Evolutionary conservation across 176 grass and related monocot species (phyloP), one percentile per base, ranked within the genome.

Genomic region (Ananas comosus): DNA sequence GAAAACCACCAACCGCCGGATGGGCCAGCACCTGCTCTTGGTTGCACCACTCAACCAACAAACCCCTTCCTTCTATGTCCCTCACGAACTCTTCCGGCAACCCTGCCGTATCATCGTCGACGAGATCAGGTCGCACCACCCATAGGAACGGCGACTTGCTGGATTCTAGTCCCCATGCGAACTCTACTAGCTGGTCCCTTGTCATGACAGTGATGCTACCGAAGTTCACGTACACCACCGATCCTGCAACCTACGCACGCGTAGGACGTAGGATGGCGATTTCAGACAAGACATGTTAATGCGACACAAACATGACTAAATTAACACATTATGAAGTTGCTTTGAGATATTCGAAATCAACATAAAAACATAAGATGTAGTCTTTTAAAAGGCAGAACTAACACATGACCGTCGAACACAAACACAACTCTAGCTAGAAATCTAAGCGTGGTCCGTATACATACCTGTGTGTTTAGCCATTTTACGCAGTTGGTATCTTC

Each of bases 221-320:
- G 54, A 51, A 75, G 17, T 75, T 75, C 10, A 75, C 72, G n/a
- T 75, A 75, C 28, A 75, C 54, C n/a, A 59, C 54, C 16, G 16
- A 59, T 18, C 54, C 19, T 5, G n/a, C 16, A 16, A 18, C 54
- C 54, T 42, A 42, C 33, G 33, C 5, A 0, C 22, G 22, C 22
- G 22, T 1, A n/a, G n/a, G n/a, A 1, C 22, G 22, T 7, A 7
- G 33, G 33, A 42, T 42, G 5, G 33, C 33, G 5, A 42, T 42
- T 42, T 42, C 33, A 42, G 5, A 42, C 33, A 42, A 0, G 33
- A 42, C 33, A 42, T 7, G 4, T 0, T 42, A 42, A 42, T 42
- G 7, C 6, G 5, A 42, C 33, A 6, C 33, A 42, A 42, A 42
- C 25, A 42, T 42, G 33, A 42, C 25, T 27, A 27, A 27, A n/a